Conservation (phyloP, 164 flowering plant species). For the Vitis riparia region DNA sequence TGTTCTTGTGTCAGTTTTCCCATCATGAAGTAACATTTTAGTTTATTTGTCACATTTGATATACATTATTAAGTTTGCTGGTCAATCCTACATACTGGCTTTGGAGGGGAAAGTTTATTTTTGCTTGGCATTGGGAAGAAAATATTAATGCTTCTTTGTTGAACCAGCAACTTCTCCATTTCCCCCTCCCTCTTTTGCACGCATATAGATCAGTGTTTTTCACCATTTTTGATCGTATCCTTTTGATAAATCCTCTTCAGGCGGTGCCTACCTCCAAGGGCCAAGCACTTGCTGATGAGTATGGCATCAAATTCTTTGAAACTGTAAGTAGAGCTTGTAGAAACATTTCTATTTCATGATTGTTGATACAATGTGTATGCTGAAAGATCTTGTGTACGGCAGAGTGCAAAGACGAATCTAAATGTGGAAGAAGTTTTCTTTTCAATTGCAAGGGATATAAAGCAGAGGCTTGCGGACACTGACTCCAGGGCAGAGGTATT, state of each 20-base stretch:
- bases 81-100: not conserved
- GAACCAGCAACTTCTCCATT: not conserved
- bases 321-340: conserved; percentile 46
- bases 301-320: conserved; percentile 77
- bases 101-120: not conserved
- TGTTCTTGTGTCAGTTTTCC: not conserved
- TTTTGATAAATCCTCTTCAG: conserved; percentile 22
- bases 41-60: not conserved
- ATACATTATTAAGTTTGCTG: not conserved
- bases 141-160: not conserved
- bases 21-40: not conserved
- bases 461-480: conserved; percentile 75
- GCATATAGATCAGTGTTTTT: not conserved
- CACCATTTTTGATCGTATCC: not conserved
- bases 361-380: not conserved
- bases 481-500: conserved; percentile 63
- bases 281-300: conserved; percentile 87
- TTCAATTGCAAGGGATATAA: conserved; percentile 80
- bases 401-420: conserved; percentile 85
- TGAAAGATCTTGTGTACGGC: conserved; percentile 21
- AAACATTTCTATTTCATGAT: not conserved
- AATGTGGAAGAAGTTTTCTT: conserved; percentile 84
- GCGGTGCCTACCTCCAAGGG: conserved; percentile 85
- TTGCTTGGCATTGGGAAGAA: not conserved
- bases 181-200: not conserved